Conservation (phyloP, 2,329 filamentous ascomycete genomes). For the Westerdykella sp. region DNA sequence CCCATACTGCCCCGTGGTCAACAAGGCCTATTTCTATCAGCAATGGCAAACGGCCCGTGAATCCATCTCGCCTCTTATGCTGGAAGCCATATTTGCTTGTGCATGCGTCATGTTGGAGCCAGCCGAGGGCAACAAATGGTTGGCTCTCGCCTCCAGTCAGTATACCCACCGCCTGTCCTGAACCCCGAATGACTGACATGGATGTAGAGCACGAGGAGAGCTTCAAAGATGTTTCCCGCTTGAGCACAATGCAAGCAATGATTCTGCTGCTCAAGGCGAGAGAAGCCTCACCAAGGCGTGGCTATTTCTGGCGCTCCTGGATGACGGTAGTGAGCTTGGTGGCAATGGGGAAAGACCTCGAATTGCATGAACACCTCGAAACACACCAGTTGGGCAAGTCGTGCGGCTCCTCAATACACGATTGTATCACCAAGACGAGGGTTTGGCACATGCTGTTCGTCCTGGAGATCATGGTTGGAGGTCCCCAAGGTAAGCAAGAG, state of each 20-base stretch:
- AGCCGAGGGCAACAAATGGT: conserved; percentile 82
- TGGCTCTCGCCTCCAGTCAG: conserved; percentile 79
- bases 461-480: conserved; percentile 87
- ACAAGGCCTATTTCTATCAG: conserved; percentile 73
- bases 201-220: conserved; percentile 74
- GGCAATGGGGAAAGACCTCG: conserved; percentile 87
- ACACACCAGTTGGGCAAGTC: conserved; percentile 65
- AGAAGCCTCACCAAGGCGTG: conserved; percentile 84
- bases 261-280: conserved; percentile 83
- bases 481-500: conserved; percentile 68
- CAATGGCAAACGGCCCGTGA: conserved; percentile 81
- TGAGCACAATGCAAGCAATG: conserved; percentile 88
- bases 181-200: conserved; percentile 12
- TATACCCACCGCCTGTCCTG: conserved; percentile 8
- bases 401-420: conserved; percentile 63
- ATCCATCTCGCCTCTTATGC: conserved; percentile 79
- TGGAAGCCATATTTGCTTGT: conserved; percentile 89
- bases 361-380: conserved; percentile 78
- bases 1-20: conserved; percentile 85
- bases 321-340: conserved; percentile 90
- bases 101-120: conserved; percentile 78
- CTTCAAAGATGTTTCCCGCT: conserved; percentile 83
- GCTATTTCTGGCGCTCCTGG: conserved; percentile 97
- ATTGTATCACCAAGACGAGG: conserved; percentile 77
- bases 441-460: conserved; percentile 86